phyloP scores from a whole-genome alignment of 495 filamentous ascomycete species.

The Saxispiralis lemnorum region DNA sequence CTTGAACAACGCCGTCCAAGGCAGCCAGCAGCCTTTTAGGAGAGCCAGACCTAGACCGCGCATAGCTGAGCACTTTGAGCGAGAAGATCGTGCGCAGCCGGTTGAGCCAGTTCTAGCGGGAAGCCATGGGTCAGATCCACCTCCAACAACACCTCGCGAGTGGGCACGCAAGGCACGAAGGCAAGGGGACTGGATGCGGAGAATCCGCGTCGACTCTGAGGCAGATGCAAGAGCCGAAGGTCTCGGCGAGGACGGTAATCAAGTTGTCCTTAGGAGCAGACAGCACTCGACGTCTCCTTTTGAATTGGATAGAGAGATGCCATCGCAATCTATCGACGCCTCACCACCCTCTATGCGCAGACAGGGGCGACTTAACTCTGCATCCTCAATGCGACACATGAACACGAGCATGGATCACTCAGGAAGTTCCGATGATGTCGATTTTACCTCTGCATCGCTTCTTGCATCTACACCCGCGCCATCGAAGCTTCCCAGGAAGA shows the following conservation, averaged over 20 bases:
- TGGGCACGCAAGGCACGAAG: conserved; percentile 41
- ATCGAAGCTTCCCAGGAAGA: conserved; percentile 19
- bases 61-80: conserved; percentile 1
- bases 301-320: conserved; percentile 24
- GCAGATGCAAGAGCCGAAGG: conserved; percentile 18
- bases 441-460: conserved; percentile 47
- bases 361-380: conserved; percentile 1
- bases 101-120: conserved; percentile 9
- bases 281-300: too few species aligned
- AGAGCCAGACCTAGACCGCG: conserved; percentile 19
- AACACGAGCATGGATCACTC: conserved; percentile 3
- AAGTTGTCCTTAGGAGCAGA: conserved; percentile 6
- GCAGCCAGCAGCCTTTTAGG: conserved; percentile 18
- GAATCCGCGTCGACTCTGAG: conserved; percentile 18
- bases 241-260: conserved; percentile 13
- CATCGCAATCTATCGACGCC: conserved; percentile 32
- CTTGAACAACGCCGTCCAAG: conserved; percentile 18
- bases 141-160: conserved; percentile 35
- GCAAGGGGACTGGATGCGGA: conserved; percentile 37
- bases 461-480: conserved; percentile 43
- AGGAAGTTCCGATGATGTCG: conserved; percentile 18
- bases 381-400: conserved; percentile 10
- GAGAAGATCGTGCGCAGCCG: background rate
- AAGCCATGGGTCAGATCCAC: conserved; percentile 29
- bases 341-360: conserved; percentile 21